Conservation (phyloP, 192 early-diverging fungal genomes). For the Coemansia sp. region DNA sequence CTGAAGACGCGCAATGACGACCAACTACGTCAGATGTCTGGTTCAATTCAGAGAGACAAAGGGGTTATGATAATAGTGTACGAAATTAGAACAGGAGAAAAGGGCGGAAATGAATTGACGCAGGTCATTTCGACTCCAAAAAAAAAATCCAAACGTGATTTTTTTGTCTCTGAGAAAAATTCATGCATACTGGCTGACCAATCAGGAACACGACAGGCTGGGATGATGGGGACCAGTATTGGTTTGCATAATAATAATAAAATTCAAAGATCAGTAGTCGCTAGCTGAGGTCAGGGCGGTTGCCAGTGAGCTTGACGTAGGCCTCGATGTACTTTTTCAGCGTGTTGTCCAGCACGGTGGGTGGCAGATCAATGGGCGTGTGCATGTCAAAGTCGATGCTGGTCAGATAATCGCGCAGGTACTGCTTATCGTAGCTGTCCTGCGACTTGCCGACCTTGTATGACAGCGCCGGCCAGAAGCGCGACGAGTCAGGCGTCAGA, state of each 20-base stretch:
- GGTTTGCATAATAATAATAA: too few species aligned
- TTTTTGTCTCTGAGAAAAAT: constrained; percentile 10
- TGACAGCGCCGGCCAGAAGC: constrained; percentile 91
- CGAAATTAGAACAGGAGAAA: neutral
- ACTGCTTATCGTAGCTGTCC: constrained; percentile 97
- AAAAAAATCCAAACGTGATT: constrained; percentile 1
- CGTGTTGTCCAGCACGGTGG: constrained; percentile 83
- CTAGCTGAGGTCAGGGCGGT: constrained; percentile 64
- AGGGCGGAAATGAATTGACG: neutral
- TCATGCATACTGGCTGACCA: neutral
- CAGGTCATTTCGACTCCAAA: neutral
- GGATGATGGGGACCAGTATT: too few species aligned
- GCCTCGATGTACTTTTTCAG: constrained; percentile 91
- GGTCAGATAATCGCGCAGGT: constrained; percentile 91
- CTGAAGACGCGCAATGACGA: neutral
- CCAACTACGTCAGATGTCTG: neutral
- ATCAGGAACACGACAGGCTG: constrained; percentile 6
- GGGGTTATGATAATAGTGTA: neutral
- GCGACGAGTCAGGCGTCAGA: constrained; percentile 96
- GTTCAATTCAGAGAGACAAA: neutral
- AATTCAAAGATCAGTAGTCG: neutral
- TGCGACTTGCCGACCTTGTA: constrained; percentile 83
- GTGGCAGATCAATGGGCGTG: constrained; percentile 77
- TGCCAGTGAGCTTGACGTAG: constrained; percentile 81
- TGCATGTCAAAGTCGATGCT: constrained; percentile 89